Evolutionary conservation across 768 basidiomycete species (phyloP).

Genomic region (Lentinula lateritia): DNA sequence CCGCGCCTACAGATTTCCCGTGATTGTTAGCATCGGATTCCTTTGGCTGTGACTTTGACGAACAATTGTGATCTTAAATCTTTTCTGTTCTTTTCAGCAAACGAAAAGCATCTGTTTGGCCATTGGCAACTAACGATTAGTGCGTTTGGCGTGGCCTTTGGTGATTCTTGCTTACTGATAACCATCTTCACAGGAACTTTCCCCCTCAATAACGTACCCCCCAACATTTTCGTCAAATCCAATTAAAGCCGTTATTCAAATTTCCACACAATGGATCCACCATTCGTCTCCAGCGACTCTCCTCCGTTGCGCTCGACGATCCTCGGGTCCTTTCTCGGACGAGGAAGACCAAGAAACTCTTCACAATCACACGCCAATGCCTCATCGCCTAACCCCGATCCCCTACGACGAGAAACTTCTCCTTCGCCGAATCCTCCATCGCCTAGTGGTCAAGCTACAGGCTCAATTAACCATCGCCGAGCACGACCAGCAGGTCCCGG

Average conservation of each 20-base stretch:
- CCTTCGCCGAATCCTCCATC: constrained; percentile 37
- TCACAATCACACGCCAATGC: constrained; percentile 60
- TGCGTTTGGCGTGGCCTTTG: background rate
- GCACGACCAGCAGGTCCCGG: constrained; percentile 52
- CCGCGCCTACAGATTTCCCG: background rate
- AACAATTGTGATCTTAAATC: background rate
- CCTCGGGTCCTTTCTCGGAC: constrained; percentile 27
- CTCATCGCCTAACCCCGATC: constrained; percentile 24
- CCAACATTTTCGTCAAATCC: background rate
- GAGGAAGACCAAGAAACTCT: constrained; percentile 61
- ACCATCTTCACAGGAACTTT: background rate
- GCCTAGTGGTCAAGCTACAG: constrained; percentile 31
- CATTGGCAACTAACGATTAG: background rate
- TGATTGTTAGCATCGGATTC: background rate
- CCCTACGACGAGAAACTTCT: constrained; percentile 30
- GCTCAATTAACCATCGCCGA: constrained; percentile 60
- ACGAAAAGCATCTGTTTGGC: background rate
- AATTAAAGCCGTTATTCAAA: background rate
- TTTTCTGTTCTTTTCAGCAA: background rate
- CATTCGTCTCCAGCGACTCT: background rate
- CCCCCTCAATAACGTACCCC: background rate
- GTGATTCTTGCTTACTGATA: background rate
- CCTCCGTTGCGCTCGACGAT: constrained; percentile 48
- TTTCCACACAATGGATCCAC: background rate
- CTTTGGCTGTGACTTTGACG: background rate